phyloP scores from a whole-genome alignment of 768 basidiomycete genomes.

The Peribolospora kevripleyi region DNA sequence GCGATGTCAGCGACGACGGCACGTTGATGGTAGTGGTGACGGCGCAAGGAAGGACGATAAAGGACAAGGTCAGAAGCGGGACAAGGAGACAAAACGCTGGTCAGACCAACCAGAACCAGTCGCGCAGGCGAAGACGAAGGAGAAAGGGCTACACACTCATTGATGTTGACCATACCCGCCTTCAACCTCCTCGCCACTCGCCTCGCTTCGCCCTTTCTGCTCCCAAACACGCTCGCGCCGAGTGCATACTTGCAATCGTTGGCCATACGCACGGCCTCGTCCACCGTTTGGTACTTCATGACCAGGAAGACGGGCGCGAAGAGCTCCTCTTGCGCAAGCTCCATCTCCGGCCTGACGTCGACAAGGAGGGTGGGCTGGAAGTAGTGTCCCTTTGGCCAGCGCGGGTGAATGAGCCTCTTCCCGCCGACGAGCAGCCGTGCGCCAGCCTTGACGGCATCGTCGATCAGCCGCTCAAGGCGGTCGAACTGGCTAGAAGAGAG shows the following conservation, averaged over 20 bases:
- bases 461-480: slow-evolving; percentile 36
- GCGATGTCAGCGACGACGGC: neutral
- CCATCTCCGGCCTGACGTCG: slow-evolving; percentile 42
- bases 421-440: slow-evolving; percentile 44
- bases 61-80: too few relatives aligned
- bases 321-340: slow-evolving; percentile 49
- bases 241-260: slow-evolving; percentile 19
- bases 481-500: slow-evolving; percentile 49
- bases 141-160: slow-evolving; percentile 2
- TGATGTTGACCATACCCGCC: slow-evolving; percentile 14
- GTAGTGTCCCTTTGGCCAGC: slow-evolving; percentile 48
- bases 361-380: slow-evolving; percentile 73
- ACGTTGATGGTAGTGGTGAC: slow-evolving; percentile 9
- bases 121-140: neutral
- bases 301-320: slow-evolving; percentile 81
- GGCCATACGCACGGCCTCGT: slow-evolving; percentile 16
- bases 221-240: slow-evolving; percentile 16
- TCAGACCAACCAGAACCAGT: neutral
- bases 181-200: slow-evolving; percentile 16
- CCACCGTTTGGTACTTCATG: slow-evolving; percentile 11
- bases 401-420: slow-evolving; percentile 35
- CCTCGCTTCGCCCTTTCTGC: slow-evolving; percentile 11
- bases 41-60: too few relatives aligned
- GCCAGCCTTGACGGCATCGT: slow-evolving; percentile 42
- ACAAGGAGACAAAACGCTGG: too few relatives aligned